phyloP scores from a whole-genome alignment of 352 stramenopile genomes.

The Globisporangium uncinulatum region DNA sequence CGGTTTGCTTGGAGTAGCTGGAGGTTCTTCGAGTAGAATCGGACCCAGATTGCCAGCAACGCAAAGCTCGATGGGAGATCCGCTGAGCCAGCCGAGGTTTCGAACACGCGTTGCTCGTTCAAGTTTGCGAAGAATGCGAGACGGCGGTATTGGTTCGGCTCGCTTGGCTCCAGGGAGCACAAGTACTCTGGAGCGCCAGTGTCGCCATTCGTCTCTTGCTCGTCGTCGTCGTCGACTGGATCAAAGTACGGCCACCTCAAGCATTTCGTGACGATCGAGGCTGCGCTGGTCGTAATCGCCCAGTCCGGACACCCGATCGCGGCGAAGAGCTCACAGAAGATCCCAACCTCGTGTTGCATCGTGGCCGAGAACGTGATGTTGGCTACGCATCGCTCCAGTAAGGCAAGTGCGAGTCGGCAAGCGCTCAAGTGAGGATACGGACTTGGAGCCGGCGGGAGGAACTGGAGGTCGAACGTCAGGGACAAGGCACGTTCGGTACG shows the following conservation, averaged over 20 bases:
- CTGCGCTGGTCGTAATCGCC: slow-evolving; percentile 1
- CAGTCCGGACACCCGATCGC: slow-evolving; percentile 13
- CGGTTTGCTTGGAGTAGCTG: not conserved
- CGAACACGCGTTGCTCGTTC: slow-evolving; percentile 10
- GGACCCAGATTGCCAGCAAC: slow-evolving; percentile 20
- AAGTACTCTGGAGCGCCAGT: slow-evolving; percentile 1
- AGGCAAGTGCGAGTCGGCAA: not conserved
- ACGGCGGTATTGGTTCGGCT: slow-evolving; percentile 5
- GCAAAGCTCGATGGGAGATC: slow-evolving; percentile 20
- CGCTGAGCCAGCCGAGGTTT: not conserved
- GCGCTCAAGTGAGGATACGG: not conserved
- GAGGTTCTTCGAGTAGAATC: slow-evolving; percentile 25
- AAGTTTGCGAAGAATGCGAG: slow-evolving; percentile 11
- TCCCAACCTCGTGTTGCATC: slow-evolving; percentile 9
- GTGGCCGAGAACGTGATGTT: slow-evolving; percentile 4
- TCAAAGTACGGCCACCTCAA: not conserved
- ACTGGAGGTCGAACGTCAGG: not conserved
- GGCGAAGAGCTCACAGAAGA: slow-evolving; percentile 16
- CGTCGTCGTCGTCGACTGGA: not conserved
- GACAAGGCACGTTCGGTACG: not conserved
- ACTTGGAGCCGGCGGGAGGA: not conserved
- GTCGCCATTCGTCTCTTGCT: not conserved
- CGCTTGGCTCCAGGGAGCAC: not conserved
- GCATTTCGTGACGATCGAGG: not conserved
- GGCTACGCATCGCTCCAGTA: slow-evolving; percentile 4